A percentile compares a stretch with the other conserved stretches of the same genome.
Evolutionary conservation across 2,329 filamentous ascomycete genomes (phyloP).

Genomic region (Pseudocercospora vitis): DNA sequence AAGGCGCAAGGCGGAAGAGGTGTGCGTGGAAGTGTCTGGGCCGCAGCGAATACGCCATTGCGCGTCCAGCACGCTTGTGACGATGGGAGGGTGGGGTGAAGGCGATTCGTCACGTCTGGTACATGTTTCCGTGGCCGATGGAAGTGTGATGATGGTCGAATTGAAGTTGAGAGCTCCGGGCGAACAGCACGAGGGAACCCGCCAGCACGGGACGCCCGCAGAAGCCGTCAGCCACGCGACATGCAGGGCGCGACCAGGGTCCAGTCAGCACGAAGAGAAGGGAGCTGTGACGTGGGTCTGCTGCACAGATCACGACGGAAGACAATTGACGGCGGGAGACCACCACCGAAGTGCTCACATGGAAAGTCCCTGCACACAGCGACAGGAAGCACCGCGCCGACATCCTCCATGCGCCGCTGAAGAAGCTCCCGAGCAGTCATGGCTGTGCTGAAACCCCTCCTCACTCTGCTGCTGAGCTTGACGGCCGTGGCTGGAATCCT

Average conservation of each 20-base stretch:
- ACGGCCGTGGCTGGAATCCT: slow-evolving; percentile 26
- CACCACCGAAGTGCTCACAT: slow-evolving; percentile 6
- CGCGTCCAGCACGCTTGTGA: not conserved
- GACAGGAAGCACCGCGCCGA: not conserved
- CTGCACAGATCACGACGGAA: not conserved
- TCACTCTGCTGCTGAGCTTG: slow-evolving; percentile 27
- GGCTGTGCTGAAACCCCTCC: slow-evolving; percentile 12
- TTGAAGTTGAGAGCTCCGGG: not conserved
- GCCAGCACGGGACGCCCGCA: no score
- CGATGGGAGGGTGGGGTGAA: not conserved
- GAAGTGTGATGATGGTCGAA: not conserved
- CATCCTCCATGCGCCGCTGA: not conserved
- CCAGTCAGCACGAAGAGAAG: not conserved
- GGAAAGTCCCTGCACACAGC: not conserved
- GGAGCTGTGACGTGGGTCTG: not conserved
- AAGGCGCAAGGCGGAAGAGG: slow-evolving; percentile 28
- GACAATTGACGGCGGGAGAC: not conserved
- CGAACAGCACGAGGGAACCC: not conserved
- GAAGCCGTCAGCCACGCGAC: not conserved
- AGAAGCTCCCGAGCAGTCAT: slow-evolving; percentile 6
- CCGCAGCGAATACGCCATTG: slow-evolving; percentile 21
- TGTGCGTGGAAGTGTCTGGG: not conserved
- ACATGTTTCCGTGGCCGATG: not conserved
- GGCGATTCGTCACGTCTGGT: slow-evolving; percentile 10
- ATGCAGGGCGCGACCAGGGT: not conserved